Evolutionary conservation across 2,329 filamentous ascomycete genomes (phyloP), one percentile per base, ranked within the genome.

Genomic region (Cladophialophora immunda): DNA sequence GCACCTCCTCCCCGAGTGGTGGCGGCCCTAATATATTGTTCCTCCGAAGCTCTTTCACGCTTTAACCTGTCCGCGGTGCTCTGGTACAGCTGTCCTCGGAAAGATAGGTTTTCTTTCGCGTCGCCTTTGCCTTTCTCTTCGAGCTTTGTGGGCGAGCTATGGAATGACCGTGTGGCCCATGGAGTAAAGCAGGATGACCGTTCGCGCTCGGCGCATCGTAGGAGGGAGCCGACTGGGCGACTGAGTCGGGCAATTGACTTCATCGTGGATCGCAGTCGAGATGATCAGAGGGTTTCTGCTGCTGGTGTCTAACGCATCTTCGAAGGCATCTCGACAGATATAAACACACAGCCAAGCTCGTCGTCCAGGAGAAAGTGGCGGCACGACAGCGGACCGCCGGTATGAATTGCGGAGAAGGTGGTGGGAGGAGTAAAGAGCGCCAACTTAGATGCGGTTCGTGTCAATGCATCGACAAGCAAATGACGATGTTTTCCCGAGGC

Each of bases 1-100:
- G 57, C 19, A 54, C 41, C 57, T 52, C 34, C 38, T 45, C 61
- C 61, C 47, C 61, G 64, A 32, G 38, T 32, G 3, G 36, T 45
- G 5, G 57, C 45, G 38, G 64, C 61, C 36, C 67, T 60, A 70
- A 77, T 76, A 67, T 68, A 78, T 68, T n/a, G 74, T 73, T 60
- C 74, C 71, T 62, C 63, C 13, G 65, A 53, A 3, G 82, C 84
- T 62, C 85, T 82, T 73, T 90, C 88, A 58, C 84, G 82, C 74
- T 85, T 80, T 67, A 90, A 75, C 52, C 88, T 82, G 72, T 86
- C 82, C 47, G 83, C 78, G 15, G 87, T 88, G 70, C 86, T 89
- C 73, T 89, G 85, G 69, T 87, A 89, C 53, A 90, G 73, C 75
- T 90, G 87, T 36, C 83, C 82, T 74, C 87, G 85, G 78, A 90